These are phyloP conservation scores for Phytophthora tubulina DNA, from an alignment of 352 stramenopile genomes.

Conservation along the genomic window DNA sequence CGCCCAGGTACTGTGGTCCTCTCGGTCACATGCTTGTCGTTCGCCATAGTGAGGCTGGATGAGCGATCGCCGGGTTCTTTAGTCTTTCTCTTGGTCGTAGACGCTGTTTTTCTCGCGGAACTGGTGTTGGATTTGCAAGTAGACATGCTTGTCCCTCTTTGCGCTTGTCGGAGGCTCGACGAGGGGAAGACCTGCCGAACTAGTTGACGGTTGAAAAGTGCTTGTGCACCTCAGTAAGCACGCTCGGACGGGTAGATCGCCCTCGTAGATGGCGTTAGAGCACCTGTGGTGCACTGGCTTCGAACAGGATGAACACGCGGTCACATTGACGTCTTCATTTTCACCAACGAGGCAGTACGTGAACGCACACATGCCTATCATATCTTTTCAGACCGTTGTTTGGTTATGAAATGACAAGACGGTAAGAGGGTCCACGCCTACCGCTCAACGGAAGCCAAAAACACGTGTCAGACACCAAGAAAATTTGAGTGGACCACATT, in stretches of 20 bases:
- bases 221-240: not conserved
- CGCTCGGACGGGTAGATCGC: constrained; percentile 1
- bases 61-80: no score
- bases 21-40: no score
- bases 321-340: not conserved
- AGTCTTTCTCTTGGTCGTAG: no score
- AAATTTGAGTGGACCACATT: not conserved
- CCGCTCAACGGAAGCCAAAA: constrained; percentile 3
- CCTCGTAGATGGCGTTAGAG: constrained; percentile 14
- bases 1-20: no score
- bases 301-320: not conserved
- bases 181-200: no score
- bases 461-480: not conserved
- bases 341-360: not conserved
- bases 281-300: constrained; percentile 7
- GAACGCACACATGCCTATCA: constrained; percentile 5
- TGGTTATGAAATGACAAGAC: no score
- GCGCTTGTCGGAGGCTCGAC: no score
- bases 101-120: no score
- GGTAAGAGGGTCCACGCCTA: not conserved
- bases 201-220: no score
- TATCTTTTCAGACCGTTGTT: not conserved
- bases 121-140: no score
- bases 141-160: no score
- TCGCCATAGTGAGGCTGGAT: no score